phyloP scores from a whole-genome alignment of 495 filamentous ascomycete genomes.

The Apiosordaria backusii region DNA sequence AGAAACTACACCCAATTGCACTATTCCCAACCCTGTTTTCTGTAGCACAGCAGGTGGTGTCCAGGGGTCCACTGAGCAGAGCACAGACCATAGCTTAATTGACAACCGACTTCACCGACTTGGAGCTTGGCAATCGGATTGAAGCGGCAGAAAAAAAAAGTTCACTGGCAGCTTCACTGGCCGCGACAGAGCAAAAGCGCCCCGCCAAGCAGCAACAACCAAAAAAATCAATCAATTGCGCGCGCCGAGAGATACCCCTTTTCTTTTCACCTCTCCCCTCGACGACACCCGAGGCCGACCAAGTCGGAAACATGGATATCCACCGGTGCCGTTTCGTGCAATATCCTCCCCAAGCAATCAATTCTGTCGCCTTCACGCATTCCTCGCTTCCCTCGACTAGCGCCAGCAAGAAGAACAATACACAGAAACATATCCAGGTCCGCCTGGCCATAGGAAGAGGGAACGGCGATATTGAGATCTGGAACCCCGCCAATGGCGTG shows the following conservation, averaged over 20 bases:
- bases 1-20: not conserved
- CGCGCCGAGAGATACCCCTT: not conserved
- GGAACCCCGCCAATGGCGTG: constrained; percentile 80
- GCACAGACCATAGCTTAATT: constrained; percentile 34
- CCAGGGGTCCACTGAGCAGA: not conserved
- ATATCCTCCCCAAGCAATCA: constrained; percentile 91
- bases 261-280: constrained; percentile 6
- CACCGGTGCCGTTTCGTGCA: constrained; percentile 96
- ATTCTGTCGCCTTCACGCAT: constrained; percentile 90
- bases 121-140: constrained; percentile 20
- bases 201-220: constrained; percentile 2
- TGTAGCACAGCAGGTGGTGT: not conserved
- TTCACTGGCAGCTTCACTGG: constrained; percentile 19
- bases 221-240: not conserved
- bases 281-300: constrained; percentile 15
- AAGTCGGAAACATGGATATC: constrained; percentile 69
- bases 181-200: constrained; percentile 9
- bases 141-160: constrained; percentile 37
- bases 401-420: constrained; percentile 52
- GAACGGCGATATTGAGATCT: constrained; percentile 97
- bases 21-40: not conserved
- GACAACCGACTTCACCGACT: constrained; percentile 22
- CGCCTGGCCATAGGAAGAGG: constrained; percentile 86
- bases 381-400: constrained; percentile 59
- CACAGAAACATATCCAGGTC: constrained; percentile 38